These are phyloP conservation scores for Fusarium xylarioides DNA, from an alignment of 2,329 filamentous ascomycete species.

Conservation along the genomic window DNA sequence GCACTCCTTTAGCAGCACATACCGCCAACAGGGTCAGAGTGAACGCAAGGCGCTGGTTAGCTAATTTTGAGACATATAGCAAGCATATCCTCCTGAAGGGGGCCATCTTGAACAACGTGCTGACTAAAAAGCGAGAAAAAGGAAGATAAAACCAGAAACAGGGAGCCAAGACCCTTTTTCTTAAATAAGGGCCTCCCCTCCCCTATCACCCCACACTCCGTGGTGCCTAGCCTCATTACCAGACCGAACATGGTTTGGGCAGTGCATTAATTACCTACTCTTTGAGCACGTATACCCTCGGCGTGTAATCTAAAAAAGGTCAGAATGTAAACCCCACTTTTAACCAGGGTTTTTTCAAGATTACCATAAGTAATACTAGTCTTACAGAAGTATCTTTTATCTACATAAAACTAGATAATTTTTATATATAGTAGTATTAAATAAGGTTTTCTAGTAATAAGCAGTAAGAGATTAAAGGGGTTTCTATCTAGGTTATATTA, in stretches of 20 bases:
- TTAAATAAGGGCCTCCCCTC: neutral
- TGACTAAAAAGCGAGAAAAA: neutral
- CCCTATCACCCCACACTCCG: neutral
- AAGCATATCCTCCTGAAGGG: neutral
- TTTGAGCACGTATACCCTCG: too few species aligned
- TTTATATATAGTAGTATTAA: too few species aligned
- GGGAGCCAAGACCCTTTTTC: neutral
- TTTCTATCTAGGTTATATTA: too few species aligned
- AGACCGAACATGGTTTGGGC: neutral
- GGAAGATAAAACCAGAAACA: neutral
- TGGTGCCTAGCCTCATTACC: neutral
- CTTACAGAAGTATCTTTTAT: too few species aligned
- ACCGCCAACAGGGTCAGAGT: neutral
- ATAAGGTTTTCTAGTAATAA: too few species aligned
- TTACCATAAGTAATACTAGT: too few species aligned
- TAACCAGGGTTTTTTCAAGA: too few species aligned
- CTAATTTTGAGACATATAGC: neutral
- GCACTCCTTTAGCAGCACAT: neutral
- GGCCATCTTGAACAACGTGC: neutral
- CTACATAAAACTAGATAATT: too few species aligned
- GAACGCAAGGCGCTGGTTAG: neutral
- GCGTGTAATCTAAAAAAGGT: too few species aligned
- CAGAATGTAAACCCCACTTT: too few species aligned
- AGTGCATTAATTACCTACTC: too few species aligned
- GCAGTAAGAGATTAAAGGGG: too few species aligned